Base-by-base conservation (phyloP, 768 basidiomycete genomes). In the Fomitopsis serialis region DNA sequence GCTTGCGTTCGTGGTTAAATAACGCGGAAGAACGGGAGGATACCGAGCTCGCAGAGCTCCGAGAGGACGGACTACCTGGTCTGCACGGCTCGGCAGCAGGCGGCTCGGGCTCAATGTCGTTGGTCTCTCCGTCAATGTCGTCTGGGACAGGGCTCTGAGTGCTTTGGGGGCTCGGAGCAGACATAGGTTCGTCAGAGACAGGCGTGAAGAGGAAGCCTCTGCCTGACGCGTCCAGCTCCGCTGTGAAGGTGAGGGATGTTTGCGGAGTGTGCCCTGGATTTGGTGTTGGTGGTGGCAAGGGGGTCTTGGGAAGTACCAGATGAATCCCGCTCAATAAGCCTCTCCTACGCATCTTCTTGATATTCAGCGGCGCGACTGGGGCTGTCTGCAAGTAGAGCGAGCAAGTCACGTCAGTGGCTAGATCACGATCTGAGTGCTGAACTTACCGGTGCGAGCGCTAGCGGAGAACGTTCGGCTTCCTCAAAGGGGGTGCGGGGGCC, bases 231-330 rank as follows among this genome's bases (percentile, higher is more conserved):
- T 68, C 64, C 64, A 64, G 66, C 44, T 66, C 64, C 3, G 66
- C 66, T 1, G 64, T 65, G 53, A 68, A 68, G n/a, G 66, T 65
- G 34, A 64, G 58, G 10, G 63, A 62, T 23, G 61, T 62, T 34
- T 61, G 55, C 6, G 58, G 62, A 6, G 61, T 54, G 7, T 42
- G 47, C 17, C 51, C 55, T 11, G 58, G 57, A 2, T 56, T 56
- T 11, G 57, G 51, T 6, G 54, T 54, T 43, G 48, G 35, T n/a
- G 42, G 52, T 37, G 59, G 59, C 24, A 60, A 46, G 2, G 63
- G 65, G 4, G 65, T 60, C 36, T 48, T 58, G 25, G 65, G 65
- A 32, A 66, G 56, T 40, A 56, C 57, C 13, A 66, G 59, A 48
- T 58, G 62, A 9, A 63, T 53, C 22, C 63, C 59, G 35, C 55